A percentile compares a stretch with the other conserved stretches of the same genome.
These are phyloP conservation scores for Phytophthora vignae DNA, from an alignment of 352 stramenopile species.

Conservation along the genomic window DNA sequence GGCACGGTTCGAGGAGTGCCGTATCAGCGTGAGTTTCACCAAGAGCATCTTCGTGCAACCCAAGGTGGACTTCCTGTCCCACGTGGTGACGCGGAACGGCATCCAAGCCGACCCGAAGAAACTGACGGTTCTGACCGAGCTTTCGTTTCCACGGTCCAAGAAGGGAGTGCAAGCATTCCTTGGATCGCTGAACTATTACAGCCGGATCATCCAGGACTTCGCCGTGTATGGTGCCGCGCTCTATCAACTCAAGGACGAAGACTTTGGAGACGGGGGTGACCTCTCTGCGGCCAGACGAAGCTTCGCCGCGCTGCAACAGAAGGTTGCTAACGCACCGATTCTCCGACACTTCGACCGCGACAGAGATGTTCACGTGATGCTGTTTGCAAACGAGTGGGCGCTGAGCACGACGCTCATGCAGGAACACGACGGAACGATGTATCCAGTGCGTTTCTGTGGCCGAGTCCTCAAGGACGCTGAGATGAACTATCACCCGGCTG, in stretches of 20 bases:
- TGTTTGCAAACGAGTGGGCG: background rate
- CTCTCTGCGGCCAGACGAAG: background rate
- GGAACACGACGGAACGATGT: too few relatives aligned
- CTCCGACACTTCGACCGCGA: background rate
- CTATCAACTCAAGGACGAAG: background rate
- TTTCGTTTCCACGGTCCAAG: background rate
- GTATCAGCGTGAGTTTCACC: background rate
- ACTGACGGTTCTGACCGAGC: too few relatives aligned
- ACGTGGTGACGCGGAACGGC: too few relatives aligned
- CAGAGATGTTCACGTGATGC: background rate
- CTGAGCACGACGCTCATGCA: too few relatives aligned
- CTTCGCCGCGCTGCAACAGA: background rate
- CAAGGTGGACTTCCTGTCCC: too few relatives aligned
- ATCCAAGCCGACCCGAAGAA: too few relatives aligned
- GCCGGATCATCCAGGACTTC: background rate
- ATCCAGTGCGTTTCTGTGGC: too few relatives aligned
- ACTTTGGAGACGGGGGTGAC: background rate
- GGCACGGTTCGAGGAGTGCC: background rate
- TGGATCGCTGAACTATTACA: background rate
- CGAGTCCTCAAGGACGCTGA: too few relatives aligned
- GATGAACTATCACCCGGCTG: too few relatives aligned
- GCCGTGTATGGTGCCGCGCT: background rate
- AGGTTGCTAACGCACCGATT: too few relatives aligned
- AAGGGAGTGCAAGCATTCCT: too few relatives aligned
- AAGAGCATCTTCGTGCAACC: too few relatives aligned